Evolutionary conservation across 371 early-diverging fungal species (phyloP).

Genomic region (Mortierella sp.): DNA sequence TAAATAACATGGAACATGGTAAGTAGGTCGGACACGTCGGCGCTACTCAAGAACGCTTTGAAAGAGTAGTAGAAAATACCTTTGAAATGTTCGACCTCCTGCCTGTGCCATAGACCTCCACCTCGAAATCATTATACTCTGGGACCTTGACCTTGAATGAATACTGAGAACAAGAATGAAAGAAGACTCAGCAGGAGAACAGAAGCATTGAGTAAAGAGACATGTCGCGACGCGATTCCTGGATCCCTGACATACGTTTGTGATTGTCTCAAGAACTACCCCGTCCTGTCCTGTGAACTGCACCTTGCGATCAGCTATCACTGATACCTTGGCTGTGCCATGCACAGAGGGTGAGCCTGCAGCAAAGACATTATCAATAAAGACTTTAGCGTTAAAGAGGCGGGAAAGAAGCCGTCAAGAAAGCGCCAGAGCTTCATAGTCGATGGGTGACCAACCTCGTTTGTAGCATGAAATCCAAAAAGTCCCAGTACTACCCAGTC

Average conservation of each 20-base stretch:
- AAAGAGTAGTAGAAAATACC: slow-evolving; percentile 14
- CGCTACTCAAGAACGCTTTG: no score
- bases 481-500: slow-evolving; percentile 29
- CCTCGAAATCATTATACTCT: slow-evolving; percentile 27
- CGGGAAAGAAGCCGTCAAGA: no score
- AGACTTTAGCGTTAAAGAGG: not conserved
- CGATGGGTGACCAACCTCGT: slow-evolving; percentile 56
- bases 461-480: slow-evolving; percentile 69
- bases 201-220: no score
- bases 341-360: slow-evolving; percentile 35
- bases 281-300: slow-evolving; percentile 49
- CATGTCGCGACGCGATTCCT: no score
- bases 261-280: slow-evolving; percentile 27
- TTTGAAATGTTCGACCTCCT: slow-evolving; percentile 40
- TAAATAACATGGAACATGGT: slow-evolving; percentile 24
- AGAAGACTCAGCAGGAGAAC: not conserved
- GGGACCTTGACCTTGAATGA: slow-evolving; percentile 45
- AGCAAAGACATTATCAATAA: not conserved
- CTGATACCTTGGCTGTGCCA: slow-evolving; percentile 58
- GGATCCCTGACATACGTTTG: slow-evolving; percentile 29
- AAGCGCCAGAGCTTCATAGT: no score
- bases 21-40: no score
- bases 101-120: slow-evolving; percentile 47
- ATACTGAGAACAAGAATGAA: slow-evolving; percentile 10
- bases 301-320: slow-evolving; percentile 31